Conservation (phyloP, 2,329 filamentous ascomycete species). For the Hypoxylon sp. region DNA sequence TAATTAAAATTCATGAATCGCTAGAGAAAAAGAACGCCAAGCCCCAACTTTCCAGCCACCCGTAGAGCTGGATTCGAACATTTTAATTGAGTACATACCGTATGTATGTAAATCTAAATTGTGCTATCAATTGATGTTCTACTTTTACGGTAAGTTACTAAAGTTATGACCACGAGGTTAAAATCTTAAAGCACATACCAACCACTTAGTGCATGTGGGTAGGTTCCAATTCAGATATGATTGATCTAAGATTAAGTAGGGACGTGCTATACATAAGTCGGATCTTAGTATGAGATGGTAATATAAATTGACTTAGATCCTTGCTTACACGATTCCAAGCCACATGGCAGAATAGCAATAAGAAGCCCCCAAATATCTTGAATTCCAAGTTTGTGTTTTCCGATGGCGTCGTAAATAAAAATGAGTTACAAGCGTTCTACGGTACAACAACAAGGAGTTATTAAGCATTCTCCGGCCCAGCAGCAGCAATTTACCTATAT, state of each 20-base stretch:
- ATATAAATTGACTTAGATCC: constrained; percentile 2
- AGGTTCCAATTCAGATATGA: constrained; percentile 13
- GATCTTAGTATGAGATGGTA: constrained; percentile 1
- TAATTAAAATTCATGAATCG: constrained; percentile 21
- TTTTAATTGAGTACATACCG: neutral
- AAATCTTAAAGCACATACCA: constrained; percentile 20
- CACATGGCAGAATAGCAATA: neutral
- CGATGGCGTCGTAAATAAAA: neutral
- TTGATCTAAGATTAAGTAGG: constrained; percentile 6
- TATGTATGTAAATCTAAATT: neutral
- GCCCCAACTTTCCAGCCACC: constrained; percentile 16
- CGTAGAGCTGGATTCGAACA: neutral
- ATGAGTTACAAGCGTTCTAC: no score
- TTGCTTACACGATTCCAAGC: constrained; percentile 1
- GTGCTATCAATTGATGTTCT: neutral
- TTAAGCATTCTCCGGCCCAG: no score
- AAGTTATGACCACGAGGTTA: constrained; percentile 8
- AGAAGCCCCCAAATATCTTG: neutral
- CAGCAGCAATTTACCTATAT: no score
- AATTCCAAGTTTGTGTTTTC: neutral
- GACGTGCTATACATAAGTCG: neutral
- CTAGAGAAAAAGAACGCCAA: constrained; percentile 6
- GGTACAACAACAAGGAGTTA: no score
- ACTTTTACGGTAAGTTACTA: neutral
- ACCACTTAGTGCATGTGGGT: neutral